These are phyloP conservation scores for Alloascoidea africana DNA, from an alignment of 805 yeast genomes.

Conservation along the genomic window DNA sequence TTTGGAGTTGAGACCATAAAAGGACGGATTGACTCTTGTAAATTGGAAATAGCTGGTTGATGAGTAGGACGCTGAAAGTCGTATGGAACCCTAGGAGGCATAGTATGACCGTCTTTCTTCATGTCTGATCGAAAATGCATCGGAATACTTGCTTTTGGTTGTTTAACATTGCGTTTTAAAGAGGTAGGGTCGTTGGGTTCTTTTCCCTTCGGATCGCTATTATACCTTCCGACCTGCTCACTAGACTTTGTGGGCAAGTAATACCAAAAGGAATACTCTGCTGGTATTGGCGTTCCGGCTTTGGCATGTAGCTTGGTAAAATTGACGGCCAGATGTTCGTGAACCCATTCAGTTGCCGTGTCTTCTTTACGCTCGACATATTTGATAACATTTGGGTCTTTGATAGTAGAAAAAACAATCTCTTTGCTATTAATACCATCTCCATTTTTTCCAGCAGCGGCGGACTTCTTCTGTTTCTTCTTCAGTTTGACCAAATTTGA, in stretches of 20 bases:
- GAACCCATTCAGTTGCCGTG: not conserved
- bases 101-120: too few relatives aligned
- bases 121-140: too few relatives aligned
- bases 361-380: constrained; percentile 2
- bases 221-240: constrained; percentile 13
- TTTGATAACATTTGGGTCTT: not conserved
- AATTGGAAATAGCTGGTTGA: too few relatives aligned
- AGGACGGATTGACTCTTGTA: too few relatives aligned
- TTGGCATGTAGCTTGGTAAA: not conserved
- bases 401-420: constrained; percentile 7
- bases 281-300: not conserved
- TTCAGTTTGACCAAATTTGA: not conserved
- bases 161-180: not conserved
- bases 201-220: constrained; percentile 7
- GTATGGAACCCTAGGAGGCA: too few relatives aligned
- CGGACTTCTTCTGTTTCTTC: not conserved
- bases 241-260: constrained; percentile 12
- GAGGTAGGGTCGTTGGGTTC: constrained; percentile 13
- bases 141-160: not conserved
- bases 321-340: constrained; percentile 1
- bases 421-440: too few relatives aligned
- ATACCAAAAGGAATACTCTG: constrained; percentile 9
- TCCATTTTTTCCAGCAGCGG: too few relatives aligned
- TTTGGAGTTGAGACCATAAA: too few relatives aligned
- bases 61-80: too few relatives aligned